Evolutionary conservation across 2,329 filamentous ascomycete genomes (phyloP).

Genomic region (Biscogniauxia marginata): DNA sequence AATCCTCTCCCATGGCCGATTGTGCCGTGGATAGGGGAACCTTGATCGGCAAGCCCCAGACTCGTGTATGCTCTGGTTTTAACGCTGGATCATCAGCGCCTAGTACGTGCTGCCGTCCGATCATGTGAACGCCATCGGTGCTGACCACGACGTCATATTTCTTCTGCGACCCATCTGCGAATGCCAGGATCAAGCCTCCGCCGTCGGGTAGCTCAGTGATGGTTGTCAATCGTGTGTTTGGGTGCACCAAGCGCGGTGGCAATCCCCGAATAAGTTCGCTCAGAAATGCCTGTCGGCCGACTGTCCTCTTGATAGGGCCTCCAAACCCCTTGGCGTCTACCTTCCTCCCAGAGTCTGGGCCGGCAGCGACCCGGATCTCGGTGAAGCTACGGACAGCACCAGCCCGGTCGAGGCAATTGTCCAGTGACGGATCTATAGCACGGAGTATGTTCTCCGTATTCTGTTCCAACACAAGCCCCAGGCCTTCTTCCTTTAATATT

Average conservation of each 20-base stretch:
- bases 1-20: slow-evolving; percentile 25
- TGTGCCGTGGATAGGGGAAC: slow-evolving; percentile 27
- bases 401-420: slow-evolving; percentile 24
- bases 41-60: slow-evolving; percentile 28
- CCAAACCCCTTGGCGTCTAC: slow-evolving; percentile 13
- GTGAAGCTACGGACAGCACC: slow-evolving; percentile 24
- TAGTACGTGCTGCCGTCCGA: slow-evolving; percentile 25
- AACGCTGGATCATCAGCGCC: slow-evolving; percentile 20
- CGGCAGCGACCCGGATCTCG: slow-evolving; percentile 21
- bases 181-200: slow-evolving; percentile 20
- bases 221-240: slow-evolving; percentile 23
- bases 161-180: slow-evolving; percentile 28
- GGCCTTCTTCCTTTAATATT: slow-evolving; percentile 24
- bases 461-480: slow-evolving; percentile 19
- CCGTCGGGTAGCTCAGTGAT: slow-evolving; percentile 19
- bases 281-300: slow-evolving; percentile 28
- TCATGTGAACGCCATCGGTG: slow-evolving; percentile 26
- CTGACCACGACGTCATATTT: slow-evolving; percentile 32
- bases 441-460: slow-evolving; percentile 21
- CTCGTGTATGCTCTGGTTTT: slow-evolving; percentile 22
- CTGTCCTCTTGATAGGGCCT: slow-evolving; percentile 15
- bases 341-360: slow-evolving; percentile 21
- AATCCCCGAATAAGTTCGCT: slow-evolving; percentile 24
- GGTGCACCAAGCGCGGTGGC: slow-evolving; percentile 27
- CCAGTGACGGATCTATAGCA: slow-evolving; percentile 26